These are phyloP conservation scores for Dactylonectria macrodidyma DNA, from an alignment of 2,329 filamentous ascomycete genomes.

Conservation along the genomic window DNA sequence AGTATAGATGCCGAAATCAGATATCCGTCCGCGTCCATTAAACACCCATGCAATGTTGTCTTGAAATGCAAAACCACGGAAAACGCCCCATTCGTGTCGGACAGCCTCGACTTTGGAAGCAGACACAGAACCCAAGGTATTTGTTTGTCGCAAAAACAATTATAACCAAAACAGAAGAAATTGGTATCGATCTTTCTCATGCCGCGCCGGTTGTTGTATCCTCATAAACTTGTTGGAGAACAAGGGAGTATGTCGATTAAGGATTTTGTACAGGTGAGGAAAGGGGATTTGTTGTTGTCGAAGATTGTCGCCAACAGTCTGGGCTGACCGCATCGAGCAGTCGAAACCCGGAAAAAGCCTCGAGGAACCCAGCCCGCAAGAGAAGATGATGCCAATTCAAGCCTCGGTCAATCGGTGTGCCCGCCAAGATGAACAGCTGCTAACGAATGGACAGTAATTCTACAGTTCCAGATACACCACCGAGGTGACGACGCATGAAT, in stretches of 20 bases:
- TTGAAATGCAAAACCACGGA: conserved; percentile 61
- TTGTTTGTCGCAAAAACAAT: conserved; percentile 50
- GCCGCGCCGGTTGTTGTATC: conserved; percentile 55
- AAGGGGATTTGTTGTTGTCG: conserved; percentile 39
- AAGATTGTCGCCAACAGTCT: conserved; percentile 50
- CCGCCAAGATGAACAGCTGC: conserved; percentile 66
- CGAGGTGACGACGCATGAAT: conserved; percentile 54
- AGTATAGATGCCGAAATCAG: conserved; percentile 51
- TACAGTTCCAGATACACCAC: conserved; percentile 55
- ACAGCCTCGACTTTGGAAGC: conserved; percentile 55
- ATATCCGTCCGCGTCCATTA: conserved; percentile 43
- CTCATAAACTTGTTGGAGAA: conserved; percentile 52
- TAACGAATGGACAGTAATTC: conserved; percentile 56
- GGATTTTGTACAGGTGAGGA: conserved; percentile 64
- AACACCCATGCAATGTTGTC: conserved; percentile 64
- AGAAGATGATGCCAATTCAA: conserved; percentile 59
- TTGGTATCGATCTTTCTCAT: conserved; percentile 64
- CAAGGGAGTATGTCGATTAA: conserved; percentile 61
- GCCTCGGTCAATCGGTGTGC: conserved; percentile 57
- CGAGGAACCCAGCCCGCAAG: conserved; percentile 57
- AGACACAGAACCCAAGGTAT: conserved; percentile 48
- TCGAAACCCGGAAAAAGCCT: conserved; percentile 44
- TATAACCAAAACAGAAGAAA: conserved; percentile 53
- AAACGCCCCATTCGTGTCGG: conserved; percentile 60
- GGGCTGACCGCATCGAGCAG: conserved; percentile 46